A percentile compares a stretch with the other conserved stretches of the same genome.
Conservation (phyloP, 805 yeast species). For the Candida tammaniensis region DNA sequence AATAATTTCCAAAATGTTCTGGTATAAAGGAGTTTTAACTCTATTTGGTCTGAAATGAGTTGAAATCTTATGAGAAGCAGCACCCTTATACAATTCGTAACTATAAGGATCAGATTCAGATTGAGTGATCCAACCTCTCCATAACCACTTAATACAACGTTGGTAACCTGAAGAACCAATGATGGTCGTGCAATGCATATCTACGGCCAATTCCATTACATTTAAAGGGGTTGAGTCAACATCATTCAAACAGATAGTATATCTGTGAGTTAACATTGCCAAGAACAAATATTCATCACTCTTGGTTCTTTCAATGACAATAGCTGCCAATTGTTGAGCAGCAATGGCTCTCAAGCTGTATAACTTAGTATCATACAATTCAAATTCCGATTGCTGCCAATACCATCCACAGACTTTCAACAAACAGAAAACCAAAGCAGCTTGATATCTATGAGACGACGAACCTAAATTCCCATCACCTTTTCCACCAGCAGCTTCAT, state of each 20-base stretch:
- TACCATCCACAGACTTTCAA: conserved; percentile 82
- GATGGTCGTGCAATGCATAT: conserved; percentile 73
- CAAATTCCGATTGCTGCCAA: conserved; percentile 52
- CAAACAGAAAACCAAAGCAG: conserved; percentile 66
- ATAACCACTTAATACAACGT: conserved; percentile 82
- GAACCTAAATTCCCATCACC: conserved; percentile 57
- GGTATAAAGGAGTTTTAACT: conserved; percentile 81
- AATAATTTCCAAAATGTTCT: conserved; percentile 66
- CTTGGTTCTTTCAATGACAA: conserved; percentile 59
- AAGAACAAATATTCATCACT: conserved; percentile 65
- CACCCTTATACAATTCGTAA: conserved; percentile 62
- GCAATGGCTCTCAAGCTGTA: conserved; percentile 59
- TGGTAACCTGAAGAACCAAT: conserved; percentile 83
- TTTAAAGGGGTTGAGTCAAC: conserved; percentile 62
- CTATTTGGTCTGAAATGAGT: conserved; percentile 80
- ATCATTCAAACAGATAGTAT: conserved; percentile 60
- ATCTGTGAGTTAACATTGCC: conserved; percentile 75
- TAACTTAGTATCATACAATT: conserved; percentile 66
- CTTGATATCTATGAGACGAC: conserved; percentile 60
- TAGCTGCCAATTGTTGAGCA: conserved; percentile 72
- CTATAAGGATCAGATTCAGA: conserved; percentile 65
- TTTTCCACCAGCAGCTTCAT: conserved; percentile 77
- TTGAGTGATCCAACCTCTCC: conserved; percentile 93
- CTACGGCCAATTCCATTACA: conserved; percentile 83
- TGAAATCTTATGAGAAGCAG: conserved; percentile 50